Percentiles rank a stretch among this genome's conserved stretches.
phyloP scores from a whole-genome alignment of 805 yeast species.

The Metschnikowia borealis region DNA sequence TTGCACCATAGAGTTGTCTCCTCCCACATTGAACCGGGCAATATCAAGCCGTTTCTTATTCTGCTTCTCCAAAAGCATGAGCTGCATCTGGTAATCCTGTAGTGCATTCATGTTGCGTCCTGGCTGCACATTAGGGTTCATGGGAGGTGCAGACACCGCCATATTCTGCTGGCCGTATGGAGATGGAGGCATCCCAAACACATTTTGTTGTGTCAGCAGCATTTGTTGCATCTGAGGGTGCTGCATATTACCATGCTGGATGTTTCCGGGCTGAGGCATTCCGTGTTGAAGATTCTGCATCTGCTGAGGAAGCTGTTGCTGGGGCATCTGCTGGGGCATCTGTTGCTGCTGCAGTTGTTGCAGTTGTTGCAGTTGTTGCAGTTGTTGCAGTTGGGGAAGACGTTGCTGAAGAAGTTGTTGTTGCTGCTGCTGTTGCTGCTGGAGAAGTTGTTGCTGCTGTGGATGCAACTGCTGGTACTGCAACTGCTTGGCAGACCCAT shows the following conservation, averaged over 20 bases:
- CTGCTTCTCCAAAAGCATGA: slow-evolving; percentile 70
- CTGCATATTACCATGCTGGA: not conserved
- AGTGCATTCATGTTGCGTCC: slow-evolving; percentile 50
- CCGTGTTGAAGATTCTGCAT: slow-evolving; percentile 2
- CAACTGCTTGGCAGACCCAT: not conserved
- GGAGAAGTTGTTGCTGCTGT: slow-evolving; percentile 3
- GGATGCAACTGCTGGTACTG: slow-evolving; percentile 11
- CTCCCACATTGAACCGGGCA: slow-evolving; percentile 34
- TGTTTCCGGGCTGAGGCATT: not conserved
- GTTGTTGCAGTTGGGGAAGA: slow-evolving; percentile 10
- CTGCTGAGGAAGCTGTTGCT: slow-evolving; percentile 7
- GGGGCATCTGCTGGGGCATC: slow-evolving; percentile 3
- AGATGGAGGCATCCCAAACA: not conserved
- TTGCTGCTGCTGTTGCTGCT: slow-evolving; percentile 11
- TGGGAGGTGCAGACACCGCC: slow-evolving; percentile 4
- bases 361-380: slow-evolving; percentile 6
- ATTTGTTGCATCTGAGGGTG: slow-evolving; percentile 1
- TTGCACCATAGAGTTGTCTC: slow-evolving; percentile 9
- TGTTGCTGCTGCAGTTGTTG: slow-evolving; percentile 6
- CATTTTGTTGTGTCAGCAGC: slow-evolving; percentile 1
- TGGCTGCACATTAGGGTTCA: slow-evolving; percentile 9
- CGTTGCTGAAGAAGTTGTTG: slow-evolving; percentile 5
- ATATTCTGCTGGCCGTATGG: slow-evolving; percentile 3
- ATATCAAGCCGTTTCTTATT: slow-evolving; percentile 64
- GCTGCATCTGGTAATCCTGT: slow-evolving; percentile 78